phyloP scores from a whole-genome alignment of 208 protist genomes.

The Acanthamoeba sp. region DNA sequence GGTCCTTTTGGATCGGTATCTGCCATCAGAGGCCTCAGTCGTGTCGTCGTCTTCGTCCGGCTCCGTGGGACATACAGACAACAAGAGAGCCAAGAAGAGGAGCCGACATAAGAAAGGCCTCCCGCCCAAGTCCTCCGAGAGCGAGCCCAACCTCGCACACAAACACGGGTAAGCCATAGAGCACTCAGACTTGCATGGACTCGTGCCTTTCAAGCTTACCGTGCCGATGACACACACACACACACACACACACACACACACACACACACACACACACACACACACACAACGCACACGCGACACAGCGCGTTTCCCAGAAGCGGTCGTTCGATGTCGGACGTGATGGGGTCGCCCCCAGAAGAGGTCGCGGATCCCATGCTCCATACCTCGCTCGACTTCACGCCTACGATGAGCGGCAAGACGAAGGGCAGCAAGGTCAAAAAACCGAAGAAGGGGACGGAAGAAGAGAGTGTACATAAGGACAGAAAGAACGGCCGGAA shows the following conservation, averaged over 20 bases:
- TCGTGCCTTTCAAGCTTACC: no score
- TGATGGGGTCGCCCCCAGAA: not conserved
- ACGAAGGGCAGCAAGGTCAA: not conserved
- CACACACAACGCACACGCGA: not conserved
- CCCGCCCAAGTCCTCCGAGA: not conserved
- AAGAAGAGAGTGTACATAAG: slow-evolving; percentile 37
- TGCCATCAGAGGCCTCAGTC: not conserved
- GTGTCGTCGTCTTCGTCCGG: not conserved
- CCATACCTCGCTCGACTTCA: not conserved
- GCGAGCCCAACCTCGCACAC: not conserved
- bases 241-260: no score
- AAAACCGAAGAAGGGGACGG: not conserved
- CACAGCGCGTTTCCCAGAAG: not conserved
- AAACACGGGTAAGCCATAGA: not conserved
- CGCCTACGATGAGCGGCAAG: not conserved
- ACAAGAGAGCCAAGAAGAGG: not conserved
- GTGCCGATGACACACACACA: no score
- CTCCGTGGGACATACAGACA: not conserved
- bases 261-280: not conserved
- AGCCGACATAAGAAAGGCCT: not conserved
- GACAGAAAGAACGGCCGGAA: not conserved
- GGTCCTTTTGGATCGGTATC: slow-evolving; percentile 34
- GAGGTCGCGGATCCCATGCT: no score
- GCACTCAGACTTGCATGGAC: no score
- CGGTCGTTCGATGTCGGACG: not conserved